Base-by-base conservation (phyloP, 2,329 filamentous ascomycete species). In the Penicillium decumbens region DNA sequence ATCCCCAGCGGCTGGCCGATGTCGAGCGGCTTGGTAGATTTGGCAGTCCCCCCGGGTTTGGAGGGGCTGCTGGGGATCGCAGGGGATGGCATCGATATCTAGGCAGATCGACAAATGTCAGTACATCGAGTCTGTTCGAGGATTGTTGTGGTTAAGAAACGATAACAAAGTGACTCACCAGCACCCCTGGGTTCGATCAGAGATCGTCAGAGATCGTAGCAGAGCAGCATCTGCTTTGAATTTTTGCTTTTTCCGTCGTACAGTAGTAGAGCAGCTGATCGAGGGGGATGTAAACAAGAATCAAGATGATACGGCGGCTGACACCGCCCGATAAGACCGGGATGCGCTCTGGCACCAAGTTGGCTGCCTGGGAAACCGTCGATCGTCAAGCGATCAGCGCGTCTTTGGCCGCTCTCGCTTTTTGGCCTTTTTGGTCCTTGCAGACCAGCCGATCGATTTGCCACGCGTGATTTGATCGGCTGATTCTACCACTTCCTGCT, bases 11-110 rank as follows among this genome's bases (percentile, higher is more conserved):
- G 79, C 18, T 64, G 62, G 12, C 68, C 71, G 41, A 72, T 74
- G 59, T 77, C 76, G 60, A 71, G 74, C 63, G 70, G 75, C 75
- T 72, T 85, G 66, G 50, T 70, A 51, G 49, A 66, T 70, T 69
- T 87, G 79, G 58, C 82, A 68, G 59, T 79, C 81, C 69, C 80
- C 79, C 58, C 82, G 75, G 55, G 61, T 44, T 67, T 67, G 64
- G 70, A 64, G 65, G 69, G 60, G 57, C 67, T 64, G 54, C 65
- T 65, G 50, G 66, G 65, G 56, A 66, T 69, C 49, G 64, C 62
- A 61, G 66, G 68, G 55, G 65, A 61, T 50, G 71, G 71, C 72
- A 75, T 75, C 65, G 65, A 60, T 61, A 57, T 54, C 54, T 57
- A 29, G 5, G 23, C 18, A 35, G 23, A 30, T 23, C 15, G 6